A percentile compares a stretch with the other conserved stretches of the same genome.
phyloP scores from a whole-genome alignment of 106 monocot genomes.

The Xerophyta viscosa region DNA sequence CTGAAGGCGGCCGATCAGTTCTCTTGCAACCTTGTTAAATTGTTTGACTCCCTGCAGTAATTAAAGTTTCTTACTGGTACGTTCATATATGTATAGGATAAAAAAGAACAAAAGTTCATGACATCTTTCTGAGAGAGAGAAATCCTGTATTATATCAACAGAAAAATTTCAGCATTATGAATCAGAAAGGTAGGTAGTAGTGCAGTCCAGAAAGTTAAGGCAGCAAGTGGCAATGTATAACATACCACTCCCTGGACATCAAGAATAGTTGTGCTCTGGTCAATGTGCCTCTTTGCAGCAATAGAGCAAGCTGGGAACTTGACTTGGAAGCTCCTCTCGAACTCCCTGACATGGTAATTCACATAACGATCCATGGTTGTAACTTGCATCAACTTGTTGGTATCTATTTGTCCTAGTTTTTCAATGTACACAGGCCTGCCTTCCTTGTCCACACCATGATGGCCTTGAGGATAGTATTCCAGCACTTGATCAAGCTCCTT shows the following conservation, averaged over 20 bases:
- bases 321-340: constrained; percentile 43
- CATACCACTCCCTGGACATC: constrained; percentile 80
- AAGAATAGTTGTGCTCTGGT: constrained; percentile 58
- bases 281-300: constrained; percentile 55
- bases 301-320: constrained; percentile 72
- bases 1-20: constrained; percentile 49
- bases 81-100: no score
- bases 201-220: no score
- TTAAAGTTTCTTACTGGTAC: no score
- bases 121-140: no score
- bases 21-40: constrained; percentile 64
- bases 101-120: neutral
- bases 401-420: constrained; percentile 57
- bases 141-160: no score
- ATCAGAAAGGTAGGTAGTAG: no score
- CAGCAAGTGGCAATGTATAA: neutral
- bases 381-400: constrained; percentile 62
- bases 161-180: no score
- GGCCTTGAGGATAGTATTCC: constrained; percentile 58
- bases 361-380: constrained; percentile 64
- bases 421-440: constrained; percentile 73
- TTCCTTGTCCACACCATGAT: constrained; percentile 67
- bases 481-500: constrained; percentile 45
- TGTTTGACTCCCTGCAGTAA: constrained; percentile 1
- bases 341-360: constrained; percentile 60